Conservation (phyloP, 306 rosid genomes). For the Vigna trinervia region DNA sequence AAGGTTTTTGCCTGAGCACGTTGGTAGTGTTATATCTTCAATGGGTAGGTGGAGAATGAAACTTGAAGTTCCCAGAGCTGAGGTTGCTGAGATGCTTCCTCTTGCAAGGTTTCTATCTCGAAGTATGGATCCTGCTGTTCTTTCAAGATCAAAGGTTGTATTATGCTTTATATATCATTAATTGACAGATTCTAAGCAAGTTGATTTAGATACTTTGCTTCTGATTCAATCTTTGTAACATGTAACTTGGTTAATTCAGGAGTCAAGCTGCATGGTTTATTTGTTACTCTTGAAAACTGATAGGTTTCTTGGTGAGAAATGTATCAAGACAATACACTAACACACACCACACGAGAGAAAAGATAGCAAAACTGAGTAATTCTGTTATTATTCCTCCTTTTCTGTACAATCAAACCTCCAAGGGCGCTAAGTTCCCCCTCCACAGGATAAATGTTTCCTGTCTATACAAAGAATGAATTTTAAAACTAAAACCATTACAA, state of each 20-base stretch:
- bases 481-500: no score
- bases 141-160: slow-evolving; percentile 90
- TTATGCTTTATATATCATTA: slow-evolving; percentile 40
- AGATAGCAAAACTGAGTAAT: no score
- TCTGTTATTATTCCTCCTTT: no score
- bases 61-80: slow-evolving; percentile 85
- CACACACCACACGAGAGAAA: no score
- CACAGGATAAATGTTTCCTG: no score
- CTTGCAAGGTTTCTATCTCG: slow-evolving; percentile 89
- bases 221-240: slow-evolving; percentile 27
- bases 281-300: not conserved
- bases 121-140: slow-evolving; percentile 85
- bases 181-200: slow-evolving; percentile 25
- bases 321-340: no score
- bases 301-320: no score
- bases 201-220: slow-evolving; percentile 21
- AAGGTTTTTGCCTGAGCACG: slow-evolving; percentile 71
- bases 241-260: slow-evolving; percentile 14
- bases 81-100: slow-evolving; percentile 97
- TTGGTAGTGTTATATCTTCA: slow-evolving; percentile 88
- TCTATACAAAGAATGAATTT: no score
- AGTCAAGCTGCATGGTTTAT: slow-evolving; percentile 11
- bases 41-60: slow-evolving; percentile 99
- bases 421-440: no score
- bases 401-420: no score